Evolutionary conservation across 2,329 filamentous ascomycete species (phyloP), one percentile per base, ranked within the genome.

Genomic region (Microcera coccophila): DNA sequence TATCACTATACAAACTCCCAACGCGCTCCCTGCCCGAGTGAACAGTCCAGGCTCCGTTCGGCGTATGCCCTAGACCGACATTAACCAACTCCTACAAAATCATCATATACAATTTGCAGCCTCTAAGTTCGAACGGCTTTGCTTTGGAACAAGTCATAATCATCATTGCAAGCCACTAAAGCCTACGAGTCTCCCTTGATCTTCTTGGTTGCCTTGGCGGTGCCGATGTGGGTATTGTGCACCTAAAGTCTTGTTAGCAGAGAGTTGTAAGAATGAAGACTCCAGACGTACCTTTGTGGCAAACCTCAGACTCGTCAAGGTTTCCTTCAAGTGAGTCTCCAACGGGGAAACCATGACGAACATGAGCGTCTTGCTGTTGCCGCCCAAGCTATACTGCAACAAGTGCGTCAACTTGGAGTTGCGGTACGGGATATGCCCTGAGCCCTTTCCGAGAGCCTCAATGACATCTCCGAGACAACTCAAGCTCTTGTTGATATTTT

Each of bases 341-440:
- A 97, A 72, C 24, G 93, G 93, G 55, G 86, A 93, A 43, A 95
- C 87, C 90, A 97, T 97, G 63, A 97, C 89, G 65, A 98, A 95
- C 93, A 98, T 98, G 58, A 98, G 83, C 1, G 93, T 98, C 70
- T 96, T 95, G 55, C 86, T 93, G 65, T 95, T 96, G 14, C 93
- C 93, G 4, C 93, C 91, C 7, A 98, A 74, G 3, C 89, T 95
- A 62, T 93, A 94, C 78, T 97, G 89, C 28, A 98, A 77, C 36
- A 98, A 76, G 61, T 96, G 95, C 8, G 93, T 98, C 52, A 98
- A 76, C 78, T 96, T 97, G 55, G 88, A 95, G 69, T 97, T 97
- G 41, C 93, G 77, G 70, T 97, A 98, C 1, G 93, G 93, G 34
- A 98, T 81, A 60, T 96, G 91, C 5, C 78, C 79, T 42, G 85